phyloP scores from a whole-genome alignment of 2,329 filamentous ascomycete species.

The Metarhizium rileyi region DNA sequence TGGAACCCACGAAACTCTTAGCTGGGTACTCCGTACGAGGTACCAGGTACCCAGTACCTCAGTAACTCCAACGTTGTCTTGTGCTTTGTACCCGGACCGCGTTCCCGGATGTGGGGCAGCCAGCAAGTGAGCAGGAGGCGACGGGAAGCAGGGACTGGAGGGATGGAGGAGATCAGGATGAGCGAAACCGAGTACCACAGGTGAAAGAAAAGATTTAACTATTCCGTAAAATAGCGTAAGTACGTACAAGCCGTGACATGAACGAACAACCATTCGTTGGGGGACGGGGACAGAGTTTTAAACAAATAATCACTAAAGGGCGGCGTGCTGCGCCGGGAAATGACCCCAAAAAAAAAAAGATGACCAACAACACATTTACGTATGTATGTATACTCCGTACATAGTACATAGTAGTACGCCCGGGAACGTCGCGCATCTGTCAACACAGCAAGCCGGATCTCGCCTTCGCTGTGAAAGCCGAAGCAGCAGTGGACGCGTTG shows the following conservation, averaged over 20 bases:
- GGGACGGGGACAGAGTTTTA: neutral
- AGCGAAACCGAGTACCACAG: neutral
- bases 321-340: neutral
- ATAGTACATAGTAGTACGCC: no score
- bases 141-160: neutral
- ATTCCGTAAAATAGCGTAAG: neutral
- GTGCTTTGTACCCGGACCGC: no score
- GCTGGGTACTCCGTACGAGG: slow-evolving; percentile 1
- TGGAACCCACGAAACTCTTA: slow-evolving; percentile 1
- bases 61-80: no score
- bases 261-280: neutral
- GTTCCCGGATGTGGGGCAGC: neutral
- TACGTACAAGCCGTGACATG: neutral
- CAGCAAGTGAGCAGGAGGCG: neutral
- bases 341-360: neutral
- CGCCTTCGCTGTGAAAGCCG: neutral
- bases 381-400: no score
- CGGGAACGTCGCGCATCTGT: no score
- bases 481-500: neutral
- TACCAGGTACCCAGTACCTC: slow-evolving; percentile 4
- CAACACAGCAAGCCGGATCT: neutral
- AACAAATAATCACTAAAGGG: neutral
- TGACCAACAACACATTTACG: no score
- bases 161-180: neutral
- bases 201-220: neutral